A percentile compares a stretch with the other conserved stretches of the same genome.
These are phyloP conservation scores for Microglena sp. DNA, from an alignment of 139 green algal genomes.

Conservation along the genomic window DNA sequence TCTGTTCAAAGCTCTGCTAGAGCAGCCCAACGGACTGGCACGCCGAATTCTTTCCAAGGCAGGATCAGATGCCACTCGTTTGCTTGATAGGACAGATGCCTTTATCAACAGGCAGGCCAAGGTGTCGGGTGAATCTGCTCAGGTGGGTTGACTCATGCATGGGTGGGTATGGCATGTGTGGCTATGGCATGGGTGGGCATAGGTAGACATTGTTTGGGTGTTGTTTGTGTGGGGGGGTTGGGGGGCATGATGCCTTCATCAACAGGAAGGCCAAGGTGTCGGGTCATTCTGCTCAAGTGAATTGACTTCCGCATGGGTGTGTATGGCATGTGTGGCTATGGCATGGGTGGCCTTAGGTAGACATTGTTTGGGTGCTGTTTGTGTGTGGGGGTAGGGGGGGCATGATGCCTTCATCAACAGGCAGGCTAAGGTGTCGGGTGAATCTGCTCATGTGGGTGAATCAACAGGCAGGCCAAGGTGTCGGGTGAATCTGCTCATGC, in stretches of 20 bases:
- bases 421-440: slow-evolving; percentile 68
- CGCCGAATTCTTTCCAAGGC: slow-evolving; percentile 78
- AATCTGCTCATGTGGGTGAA: slow-evolving; percentile 58
- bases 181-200: neutral
- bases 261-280: slow-evolving; percentile 60
- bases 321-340: neutral
- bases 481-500: slow-evolving; percentile 36
- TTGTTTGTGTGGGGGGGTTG: slow-evolving; percentile 26
- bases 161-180: neutral
- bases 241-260: slow-evolving; percentile 72
- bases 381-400: slow-evolving; percentile 40
- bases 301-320: neutral
- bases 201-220: neutral
- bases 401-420: slow-evolving; percentile 66
- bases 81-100: slow-evolving; percentile 71
- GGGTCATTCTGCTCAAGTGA: slow-evolving; percentile 63
- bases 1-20: slow-evolving; percentile 89
- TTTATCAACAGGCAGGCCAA: slow-evolving; percentile 71
- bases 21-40: slow-evolving; percentile 90
- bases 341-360: neutral
- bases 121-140: slow-evolving; percentile 57
- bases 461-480: slow-evolving; percentile 67
- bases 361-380: neutral
- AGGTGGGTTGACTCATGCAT: slow-evolving; percentile 36
- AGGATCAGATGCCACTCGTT: slow-evolving; percentile 56